These are phyloP conservation scores for Colletotrichum sp. DNA, from an alignment of 2,329 filamentous ascomycete genomes.

Conservation along the genomic window DNA sequence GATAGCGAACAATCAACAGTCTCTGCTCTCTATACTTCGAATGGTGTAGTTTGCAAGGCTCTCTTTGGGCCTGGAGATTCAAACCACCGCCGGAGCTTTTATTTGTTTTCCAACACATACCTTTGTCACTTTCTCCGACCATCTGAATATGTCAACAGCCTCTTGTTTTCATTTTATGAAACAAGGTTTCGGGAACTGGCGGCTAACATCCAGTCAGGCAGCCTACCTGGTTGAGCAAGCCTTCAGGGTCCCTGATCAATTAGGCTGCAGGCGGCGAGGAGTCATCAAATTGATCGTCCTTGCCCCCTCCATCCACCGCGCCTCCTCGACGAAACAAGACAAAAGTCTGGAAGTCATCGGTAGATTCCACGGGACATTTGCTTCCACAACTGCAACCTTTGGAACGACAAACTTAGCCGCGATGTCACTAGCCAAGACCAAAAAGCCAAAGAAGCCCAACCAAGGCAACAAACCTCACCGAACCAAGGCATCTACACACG, in stretches of 20 bases:
- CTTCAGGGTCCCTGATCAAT: background rate
- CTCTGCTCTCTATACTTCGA: background rate
- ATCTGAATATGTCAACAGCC: background rate
- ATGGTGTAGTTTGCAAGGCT: background rate
- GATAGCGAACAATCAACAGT: background rate
- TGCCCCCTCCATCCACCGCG: background rate
- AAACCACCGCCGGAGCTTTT: no score
- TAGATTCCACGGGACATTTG: background rate
- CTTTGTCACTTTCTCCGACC: background rate
- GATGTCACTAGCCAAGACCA: background rate
- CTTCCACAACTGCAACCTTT: fast-evolving
- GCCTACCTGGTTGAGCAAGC: fast-evolving
- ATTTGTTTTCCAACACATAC: no score
- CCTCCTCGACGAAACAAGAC: background rate
- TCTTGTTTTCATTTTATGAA: background rate
- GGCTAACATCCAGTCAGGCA: background rate
- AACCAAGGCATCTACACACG: background rate
- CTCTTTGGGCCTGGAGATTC: fast-evolving
- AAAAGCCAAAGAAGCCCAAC: background rate
- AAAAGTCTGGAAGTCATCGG: fast-evolving
- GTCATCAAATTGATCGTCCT: background rate
- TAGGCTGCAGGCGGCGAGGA: background rate
- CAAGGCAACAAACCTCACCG: background rate
- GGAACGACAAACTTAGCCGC: background rate
- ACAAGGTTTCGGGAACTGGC: background rate